Evolutionary conservation across 2,329 filamentous ascomycete genomes (phyloP).

Genomic region (Curvularia verruculosa): DNA sequence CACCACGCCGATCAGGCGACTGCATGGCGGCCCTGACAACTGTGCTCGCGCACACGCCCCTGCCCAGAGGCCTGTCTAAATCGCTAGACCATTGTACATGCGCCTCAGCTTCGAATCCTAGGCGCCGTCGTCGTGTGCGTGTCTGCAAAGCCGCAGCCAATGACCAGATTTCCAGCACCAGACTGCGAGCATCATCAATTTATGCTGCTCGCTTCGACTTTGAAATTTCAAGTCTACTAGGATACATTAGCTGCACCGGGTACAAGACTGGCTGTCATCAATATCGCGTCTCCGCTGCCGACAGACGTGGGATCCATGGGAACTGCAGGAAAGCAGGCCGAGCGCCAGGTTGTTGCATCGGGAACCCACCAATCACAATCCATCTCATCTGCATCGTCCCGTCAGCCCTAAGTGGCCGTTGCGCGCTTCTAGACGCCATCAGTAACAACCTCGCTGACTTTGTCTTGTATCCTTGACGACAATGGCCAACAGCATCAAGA

Average conservation of each 20-base stretch:
- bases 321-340: slow-evolving; percentile 26
- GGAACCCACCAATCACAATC: slow-evolving; percentile 25
- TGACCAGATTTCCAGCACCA: not conserved
- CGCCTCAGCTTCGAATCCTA: not conserved
- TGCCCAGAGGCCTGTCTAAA: not conserved
- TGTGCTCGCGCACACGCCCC: slow-evolving; percentile 1
- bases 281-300: slow-evolving; percentile 3
- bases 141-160: not conserved
- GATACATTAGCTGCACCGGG: not conserved
- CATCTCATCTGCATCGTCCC: slow-evolving; percentile 17
- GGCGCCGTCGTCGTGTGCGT: not conserved
- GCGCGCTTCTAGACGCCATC: slow-evolving; percentile 23
- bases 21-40: not conserved
- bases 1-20: slow-evolving; percentile 9
- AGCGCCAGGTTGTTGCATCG: slow-evolving; percentile 27
- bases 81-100: not conserved
- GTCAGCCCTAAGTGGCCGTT: slow-evolving; percentile 22
- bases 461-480: not conserved
- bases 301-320: slow-evolving; percentile 7
- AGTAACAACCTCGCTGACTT: slow-evolving; percentile 21
- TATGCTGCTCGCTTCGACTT: not conserved
- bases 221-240: no score
- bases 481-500: slow-evolving; percentile 20
- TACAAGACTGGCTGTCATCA: slow-evolving; percentile 1
- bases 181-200: not conserved